phyloP scores from a whole-genome alignment of 2,329 filamentous ascomycete species.

The Didymella arachidicola region DNA sequence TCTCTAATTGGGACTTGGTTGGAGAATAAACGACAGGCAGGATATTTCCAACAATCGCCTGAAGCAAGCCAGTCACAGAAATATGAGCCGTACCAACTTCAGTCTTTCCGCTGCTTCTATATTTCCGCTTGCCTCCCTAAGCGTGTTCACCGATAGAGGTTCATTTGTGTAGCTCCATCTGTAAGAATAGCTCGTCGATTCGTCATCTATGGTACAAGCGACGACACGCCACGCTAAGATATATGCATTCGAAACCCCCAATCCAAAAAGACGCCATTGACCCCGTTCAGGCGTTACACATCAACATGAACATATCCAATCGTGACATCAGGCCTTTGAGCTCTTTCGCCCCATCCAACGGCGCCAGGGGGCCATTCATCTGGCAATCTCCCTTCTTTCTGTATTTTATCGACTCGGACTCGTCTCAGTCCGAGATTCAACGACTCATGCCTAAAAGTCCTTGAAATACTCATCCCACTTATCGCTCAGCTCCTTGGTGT shows the following conservation, averaged over 20 bases:
- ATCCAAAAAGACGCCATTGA: not conserved
- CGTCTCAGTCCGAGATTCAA: not conserved
- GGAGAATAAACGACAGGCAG: too few relatives aligned
- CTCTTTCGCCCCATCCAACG: not conserved
- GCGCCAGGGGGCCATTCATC: not conserved
- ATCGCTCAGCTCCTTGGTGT: slow-evolving; percentile 71
- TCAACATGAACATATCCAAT: slow-evolving; percentile 3
- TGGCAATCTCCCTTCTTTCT: not conserved
- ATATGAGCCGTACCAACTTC: too few relatives aligned
- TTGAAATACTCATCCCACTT: slow-evolving; percentile 76
- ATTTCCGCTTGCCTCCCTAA: too few relatives aligned
- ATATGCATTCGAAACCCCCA: slow-evolving; percentile 2
- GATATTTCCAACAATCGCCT: too few relatives aligned
- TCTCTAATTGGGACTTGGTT: too few relatives aligned
- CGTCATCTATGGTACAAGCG: slow-evolving; percentile 9
- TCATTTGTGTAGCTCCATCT: too few relatives aligned
- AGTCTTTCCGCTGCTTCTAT: too few relatives aligned
- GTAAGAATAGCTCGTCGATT: slow-evolving; percentile 6
- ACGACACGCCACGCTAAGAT: slow-evolving; percentile 10
- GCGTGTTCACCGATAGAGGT: too few relatives aligned
- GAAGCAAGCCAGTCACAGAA: too few relatives aligned
- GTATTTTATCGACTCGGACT: too few relatives aligned
- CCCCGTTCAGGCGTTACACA: slow-evolving; percentile 1
- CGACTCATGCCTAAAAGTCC: slow-evolving; percentile 64
- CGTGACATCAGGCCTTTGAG: not conserved